Evolutionary conservation across 306 rosid species (phyloP).

Genomic region (Sphenostylis stenocarpa): DNA sequence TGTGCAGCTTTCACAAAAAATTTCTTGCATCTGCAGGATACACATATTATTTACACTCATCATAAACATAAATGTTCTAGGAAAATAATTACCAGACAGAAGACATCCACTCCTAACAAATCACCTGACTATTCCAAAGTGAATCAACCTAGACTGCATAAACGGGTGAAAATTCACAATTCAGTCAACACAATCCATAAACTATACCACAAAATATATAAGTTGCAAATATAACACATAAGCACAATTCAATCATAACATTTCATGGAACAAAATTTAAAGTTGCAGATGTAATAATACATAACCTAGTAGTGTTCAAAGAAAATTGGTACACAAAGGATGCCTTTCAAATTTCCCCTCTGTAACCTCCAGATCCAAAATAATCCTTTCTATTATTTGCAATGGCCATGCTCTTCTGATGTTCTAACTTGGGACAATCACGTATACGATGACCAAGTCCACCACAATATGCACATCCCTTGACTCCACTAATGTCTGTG

Average conservation of each 20-base stretch:
- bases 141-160: slow-evolving; percentile 11
- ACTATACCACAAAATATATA: not conserved
- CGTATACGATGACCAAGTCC: slow-evolving; percentile 94
- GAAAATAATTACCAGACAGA: slow-evolving; percentile 11
- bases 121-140: not conserved
- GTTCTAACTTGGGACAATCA: slow-evolving; percentile 85
- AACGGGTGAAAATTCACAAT: slow-evolving; percentile 7
- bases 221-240: slow-evolving; percentile 11
- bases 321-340: not conserved
- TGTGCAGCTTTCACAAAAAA: not conserved
- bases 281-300: not conserved
- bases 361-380: slow-evolving; percentile 90
- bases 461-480: slow-evolving; percentile 93
- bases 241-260: too few relatives aligned
- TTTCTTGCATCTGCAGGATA: not conserved
- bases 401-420: slow-evolving; percentile 82
- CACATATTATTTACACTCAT: not conserved
- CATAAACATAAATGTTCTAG: not conserved
- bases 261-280: not conserved
- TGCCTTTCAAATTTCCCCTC: slow-evolving; percentile 70
- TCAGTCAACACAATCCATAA: slow-evolving; percentile 1
- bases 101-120: not conserved
- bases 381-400: slow-evolving; percentile 81
- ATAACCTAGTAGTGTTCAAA: not conserved
- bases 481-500: slow-evolving; percentile 73